Conservation (phyloP, 192 early-diverging fungal genomes). For the Funneliformis mosseae region DNA sequence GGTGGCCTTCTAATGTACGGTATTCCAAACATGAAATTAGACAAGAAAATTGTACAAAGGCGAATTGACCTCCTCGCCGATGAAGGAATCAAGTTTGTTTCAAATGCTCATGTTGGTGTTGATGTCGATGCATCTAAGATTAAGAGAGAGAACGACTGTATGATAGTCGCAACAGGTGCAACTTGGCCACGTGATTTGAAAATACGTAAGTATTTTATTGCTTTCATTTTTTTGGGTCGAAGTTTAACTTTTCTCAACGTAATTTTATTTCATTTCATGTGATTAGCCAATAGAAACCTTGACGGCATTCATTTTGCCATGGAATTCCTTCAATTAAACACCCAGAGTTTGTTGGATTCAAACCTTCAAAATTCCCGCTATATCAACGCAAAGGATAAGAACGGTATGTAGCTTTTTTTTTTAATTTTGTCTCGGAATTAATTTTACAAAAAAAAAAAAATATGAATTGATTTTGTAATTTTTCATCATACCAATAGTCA, state of each 20-base stretch:
- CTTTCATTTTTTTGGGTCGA: too few relatives aligned
- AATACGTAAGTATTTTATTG: constrained; percentile 51
- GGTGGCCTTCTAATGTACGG: constrained; percentile 98
- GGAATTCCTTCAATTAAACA: constrained; percentile 93
- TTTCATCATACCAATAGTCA: constrained; percentile 40
- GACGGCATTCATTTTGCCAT: constrained; percentile 98
- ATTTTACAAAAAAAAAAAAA: not conserved
- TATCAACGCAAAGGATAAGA: constrained; percentile 86
- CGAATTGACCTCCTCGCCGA: constrained; percentile 90
- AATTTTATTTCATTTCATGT: not conserved
- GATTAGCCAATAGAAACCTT: constrained; percentile 67
- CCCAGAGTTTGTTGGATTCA: constrained; percentile 83
- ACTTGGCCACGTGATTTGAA: constrained; percentile 97
- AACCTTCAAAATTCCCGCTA: constrained; percentile 73
- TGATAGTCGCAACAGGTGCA: constrained; percentile 91
- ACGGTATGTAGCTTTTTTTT: constrained; percentile 46
- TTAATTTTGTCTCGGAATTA: not conserved
- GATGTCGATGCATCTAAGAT: constrained; percentile 73
- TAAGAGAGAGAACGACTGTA: constrained; percentile 70
- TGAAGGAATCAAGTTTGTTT: constrained; percentile 92
- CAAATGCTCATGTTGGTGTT: constrained; percentile 88
- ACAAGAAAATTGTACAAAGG: constrained; percentile 93
- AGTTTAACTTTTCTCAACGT: too few relatives aligned
- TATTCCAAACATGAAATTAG: constrained; percentile 99
- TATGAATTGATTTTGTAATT: not conserved